Conservation (phyloP, 1,284 basidiomycete species). For the Singerocomus rubriflavus region DNA sequence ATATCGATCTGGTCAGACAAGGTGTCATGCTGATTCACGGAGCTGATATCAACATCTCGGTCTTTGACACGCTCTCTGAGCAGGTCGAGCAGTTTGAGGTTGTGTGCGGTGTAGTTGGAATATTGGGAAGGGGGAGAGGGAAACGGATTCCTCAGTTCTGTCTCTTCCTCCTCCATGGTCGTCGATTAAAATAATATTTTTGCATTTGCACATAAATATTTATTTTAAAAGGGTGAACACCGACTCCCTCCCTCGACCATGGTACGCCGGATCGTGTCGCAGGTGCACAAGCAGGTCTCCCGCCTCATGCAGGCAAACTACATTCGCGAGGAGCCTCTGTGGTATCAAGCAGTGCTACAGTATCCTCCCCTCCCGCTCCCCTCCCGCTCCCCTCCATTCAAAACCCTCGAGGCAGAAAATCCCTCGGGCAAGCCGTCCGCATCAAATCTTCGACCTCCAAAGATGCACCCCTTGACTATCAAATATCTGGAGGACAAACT, state of each 20-base stretch:
- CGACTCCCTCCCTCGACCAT: constrained; percentile 38
- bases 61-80: constrained; percentile 51
- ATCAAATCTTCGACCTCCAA: constrained; percentile 40
- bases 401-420: constrained; percentile 44
- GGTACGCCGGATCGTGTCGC: constrained; percentile 81
- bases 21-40: constrained; percentile 54
- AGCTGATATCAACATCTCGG: constrained; percentile 34
- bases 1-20: constrained; percentile 66
- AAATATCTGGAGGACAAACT: constrained; percentile 85
- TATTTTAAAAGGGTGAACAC: neutral
- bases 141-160: constrained; percentile 76
- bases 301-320: constrained; percentile 76
- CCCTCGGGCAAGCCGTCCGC: constrained; percentile 24
- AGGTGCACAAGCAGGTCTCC: constrained; percentile 87
- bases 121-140: constrained; percentile 80
- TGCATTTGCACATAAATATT: constrained; percentile 1
- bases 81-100: constrained; percentile 59
- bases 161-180: constrained; percentile 55
- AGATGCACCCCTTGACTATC: constrained; percentile 61
- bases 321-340: constrained; percentile 71
- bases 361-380: constrained; percentile 87
- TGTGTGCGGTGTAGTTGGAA: constrained; percentile 65
- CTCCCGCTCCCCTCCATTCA: constrained; percentile 61
- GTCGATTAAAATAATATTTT: neutral
- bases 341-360: constrained; percentile 84